These are phyloP conservation scores for Microcyclospora tardicrescens DNA, from an alignment of 2,329 filamentous ascomycete species.

Conservation along the genomic window DNA sequence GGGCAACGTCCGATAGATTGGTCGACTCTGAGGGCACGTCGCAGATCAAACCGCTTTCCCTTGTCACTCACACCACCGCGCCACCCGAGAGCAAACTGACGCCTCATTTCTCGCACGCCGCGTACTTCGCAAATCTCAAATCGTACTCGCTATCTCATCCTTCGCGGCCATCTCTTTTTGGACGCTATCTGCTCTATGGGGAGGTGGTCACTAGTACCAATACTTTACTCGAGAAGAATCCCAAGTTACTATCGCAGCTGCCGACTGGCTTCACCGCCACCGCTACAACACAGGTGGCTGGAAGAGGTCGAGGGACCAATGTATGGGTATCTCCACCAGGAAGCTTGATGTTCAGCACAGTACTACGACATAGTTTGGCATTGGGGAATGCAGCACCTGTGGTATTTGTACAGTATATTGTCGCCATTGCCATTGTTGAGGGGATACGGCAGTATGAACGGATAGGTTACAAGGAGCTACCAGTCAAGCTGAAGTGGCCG, in stretches of 20 bases:
- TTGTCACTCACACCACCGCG: too few relatives aligned
- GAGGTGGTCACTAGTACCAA: constrained; percentile 92
- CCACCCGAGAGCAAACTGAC: constrained; percentile 45
- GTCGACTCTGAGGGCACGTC: constrained; percentile 53
- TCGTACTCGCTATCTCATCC: constrained; percentile 43
- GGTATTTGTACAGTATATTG: constrained; percentile 87
- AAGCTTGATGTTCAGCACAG: constrained; percentile 72
- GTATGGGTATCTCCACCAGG: constrained; percentile 90
- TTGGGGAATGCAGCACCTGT: constrained; percentile 63
- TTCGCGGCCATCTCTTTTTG: constrained; percentile 48
- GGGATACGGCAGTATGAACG: constrained; percentile 67
- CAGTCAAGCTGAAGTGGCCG: constrained; percentile 89
- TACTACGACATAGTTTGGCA: constrained; percentile 69
- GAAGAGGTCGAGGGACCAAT: constrained; percentile 76
- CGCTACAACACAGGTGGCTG: constrained; percentile 78
- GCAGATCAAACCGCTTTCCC: constrained; percentile 47
- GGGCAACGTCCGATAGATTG: constrained; percentile 38
- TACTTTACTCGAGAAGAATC: constrained; percentile 88
- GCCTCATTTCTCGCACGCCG: constrained; percentile 72
- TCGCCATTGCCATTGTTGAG: constrained; percentile 73
- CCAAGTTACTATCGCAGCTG: constrained; percentile 58
- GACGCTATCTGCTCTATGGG: constrained; percentile 67
- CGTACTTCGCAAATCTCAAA: constrained; percentile 60
- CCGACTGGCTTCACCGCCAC: constrained; percentile 78
- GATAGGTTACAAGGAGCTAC: constrained; percentile 56